phyloP scores from a whole-genome alignment of 352 stramenopile species.

The Phytophthora podocarpi region DNA sequence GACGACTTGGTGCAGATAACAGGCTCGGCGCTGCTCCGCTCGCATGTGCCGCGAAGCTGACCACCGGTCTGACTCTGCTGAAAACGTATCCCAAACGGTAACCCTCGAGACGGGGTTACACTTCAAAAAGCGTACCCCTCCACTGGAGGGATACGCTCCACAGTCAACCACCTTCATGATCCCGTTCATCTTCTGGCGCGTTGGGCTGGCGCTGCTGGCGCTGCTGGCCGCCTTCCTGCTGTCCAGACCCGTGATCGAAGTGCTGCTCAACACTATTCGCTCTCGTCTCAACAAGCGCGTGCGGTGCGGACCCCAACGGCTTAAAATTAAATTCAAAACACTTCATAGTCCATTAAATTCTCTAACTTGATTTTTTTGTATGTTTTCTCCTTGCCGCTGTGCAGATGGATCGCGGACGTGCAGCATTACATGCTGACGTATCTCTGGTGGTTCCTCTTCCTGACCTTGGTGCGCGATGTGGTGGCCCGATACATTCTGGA shows the following conservation, averaged over 20 bases:
- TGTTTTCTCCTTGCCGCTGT: neutral
- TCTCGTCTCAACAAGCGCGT: slow-evolving; percentile 67
- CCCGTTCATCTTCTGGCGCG: slow-evolving; percentile 54
- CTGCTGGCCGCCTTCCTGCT: slow-evolving; percentile 58
- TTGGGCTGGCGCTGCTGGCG: slow-evolving; percentile 52
- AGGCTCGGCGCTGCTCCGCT: too few relatives aligned
- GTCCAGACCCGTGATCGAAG: slow-evolving; percentile 52
- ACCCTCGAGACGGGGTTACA: too few relatives aligned
- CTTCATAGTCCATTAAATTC: too few relatives aligned
- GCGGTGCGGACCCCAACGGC: slow-evolving; percentile 28
- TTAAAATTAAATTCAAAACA: neutral
- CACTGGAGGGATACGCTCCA: too few relatives aligned
- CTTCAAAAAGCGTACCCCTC: neutral
- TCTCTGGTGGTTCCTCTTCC: slow-evolving; percentile 74
- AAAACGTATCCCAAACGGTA: too few relatives aligned
- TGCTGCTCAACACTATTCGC: slow-evolving; percentile 55
- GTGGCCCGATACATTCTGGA: slow-evolving; percentile 58
- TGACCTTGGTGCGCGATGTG: slow-evolving; percentile 53
- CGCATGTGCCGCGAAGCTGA: too few relatives aligned
- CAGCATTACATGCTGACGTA: slow-evolving; percentile 80
- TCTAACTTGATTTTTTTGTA: slow-evolving; percentile 6
- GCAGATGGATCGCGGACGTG: slow-evolving; percentile 79
- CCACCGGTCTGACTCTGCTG: too few relatives aligned
- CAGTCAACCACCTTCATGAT: too few relatives aligned
- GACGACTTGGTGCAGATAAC: too few relatives aligned